Evolutionary conservation across 768 basidiomycete species (phyloP).

Genomic region (Pleurotus ostreatus): DNA sequence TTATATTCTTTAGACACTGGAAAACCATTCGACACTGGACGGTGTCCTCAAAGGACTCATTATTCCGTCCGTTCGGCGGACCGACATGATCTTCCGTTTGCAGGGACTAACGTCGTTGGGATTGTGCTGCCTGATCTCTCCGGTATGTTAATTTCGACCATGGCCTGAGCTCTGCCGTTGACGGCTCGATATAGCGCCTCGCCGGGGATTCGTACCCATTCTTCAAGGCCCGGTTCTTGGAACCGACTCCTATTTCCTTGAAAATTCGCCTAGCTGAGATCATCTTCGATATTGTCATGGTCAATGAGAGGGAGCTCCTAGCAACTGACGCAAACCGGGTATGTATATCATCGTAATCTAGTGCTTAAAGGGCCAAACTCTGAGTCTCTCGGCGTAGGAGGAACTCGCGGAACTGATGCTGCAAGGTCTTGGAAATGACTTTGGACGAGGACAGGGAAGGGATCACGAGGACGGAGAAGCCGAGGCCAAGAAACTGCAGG

Average conservation of each 20-base stretch:
- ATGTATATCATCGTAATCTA: background rate
- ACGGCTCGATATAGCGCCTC: slow-evolving; percentile 20
- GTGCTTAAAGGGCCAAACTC: no score
- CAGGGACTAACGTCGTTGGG: slow-evolving; percentile 68
- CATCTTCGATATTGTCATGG: slow-evolving; percentile 84
- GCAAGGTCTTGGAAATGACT: background rate
- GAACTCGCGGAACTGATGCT: background rate
- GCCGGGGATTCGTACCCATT: slow-evolving; percentile 46
- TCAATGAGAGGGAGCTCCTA: slow-evolving; percentile 64
- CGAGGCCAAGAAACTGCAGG: slow-evolving; percentile 38
- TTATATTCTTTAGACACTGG: slow-evolving; percentile 43
- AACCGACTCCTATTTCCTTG: slow-evolving; percentile 53
- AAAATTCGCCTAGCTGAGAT: slow-evolving; percentile 72
- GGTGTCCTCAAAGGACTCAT: slow-evolving; percentile 77
- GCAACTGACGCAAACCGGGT: slow-evolving; percentile 27
- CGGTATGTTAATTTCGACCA: slow-evolving; percentile 28
- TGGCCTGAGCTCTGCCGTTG: background rate
- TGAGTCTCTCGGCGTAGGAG: no score
- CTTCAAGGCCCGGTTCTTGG: slow-evolving; percentile 59
- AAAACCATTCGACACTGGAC: slow-evolving; percentile 68
- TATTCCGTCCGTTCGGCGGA: slow-evolving; percentile 78
- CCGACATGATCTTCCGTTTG: slow-evolving; percentile 62
- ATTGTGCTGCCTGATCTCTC: slow-evolving; percentile 72
- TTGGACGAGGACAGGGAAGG: slow-evolving; percentile 29
- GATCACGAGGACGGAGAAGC: slow-evolving; percentile 17